A percentile compares a stretch with the other conserved stretches of the same genome.
These are phyloP conservation scores for Rhodotorula diobovata DNA, from an alignment of 768 basidiomycete genomes.

Conservation along the genomic window DNA sequence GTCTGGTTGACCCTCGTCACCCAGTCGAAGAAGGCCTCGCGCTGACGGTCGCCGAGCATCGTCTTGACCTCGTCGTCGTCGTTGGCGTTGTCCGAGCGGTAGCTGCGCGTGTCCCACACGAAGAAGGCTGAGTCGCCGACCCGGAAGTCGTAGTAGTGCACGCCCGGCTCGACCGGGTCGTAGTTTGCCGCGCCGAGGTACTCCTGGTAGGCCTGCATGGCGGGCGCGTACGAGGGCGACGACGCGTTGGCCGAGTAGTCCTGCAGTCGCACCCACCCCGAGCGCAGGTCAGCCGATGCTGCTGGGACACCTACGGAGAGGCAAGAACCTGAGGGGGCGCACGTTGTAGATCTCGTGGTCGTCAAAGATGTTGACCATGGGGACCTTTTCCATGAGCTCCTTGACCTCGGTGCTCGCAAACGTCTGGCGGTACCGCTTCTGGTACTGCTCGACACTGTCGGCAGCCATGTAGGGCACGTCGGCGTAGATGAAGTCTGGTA, in stretches of 20 bases:
- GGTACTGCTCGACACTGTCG: slow-evolving; percentile 55
- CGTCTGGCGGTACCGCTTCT: slow-evolving; percentile 63
- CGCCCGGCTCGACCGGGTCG: slow-evolving; percentile 14
- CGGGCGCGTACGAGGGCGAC: slow-evolving; percentile 58
- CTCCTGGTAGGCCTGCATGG: slow-evolving; percentile 57
- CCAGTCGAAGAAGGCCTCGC: slow-evolving; percentile 62
- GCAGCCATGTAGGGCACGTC: slow-evolving; percentile 65
- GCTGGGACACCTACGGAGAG: not conserved
- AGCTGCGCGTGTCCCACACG: slow-evolving; percentile 67
- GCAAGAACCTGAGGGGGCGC: not conserved
- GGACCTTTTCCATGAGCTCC: slow-evolving; percentile 64
- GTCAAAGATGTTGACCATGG: slow-evolving; percentile 55
- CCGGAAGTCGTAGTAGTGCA: slow-evolving; percentile 57
- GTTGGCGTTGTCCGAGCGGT: slow-evolving; percentile 52
- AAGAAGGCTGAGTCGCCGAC: slow-evolving; percentile 69
- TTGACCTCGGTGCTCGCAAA: slow-evolving; percentile 63
- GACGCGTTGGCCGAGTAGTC: slow-evolving; percentile 52
- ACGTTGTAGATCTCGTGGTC: slow-evolving; percentile 49
- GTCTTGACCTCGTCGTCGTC: slow-evolving; percentile 52
- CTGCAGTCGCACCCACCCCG: not conserved
- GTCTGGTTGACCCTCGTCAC: slow-evolving; percentile 63
- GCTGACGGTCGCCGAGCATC: slow-evolving; percentile 67
- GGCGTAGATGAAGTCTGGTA: slow-evolving; percentile 64
- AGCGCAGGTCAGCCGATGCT: no score
- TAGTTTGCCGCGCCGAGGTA: slow-evolving; percentile 59